phyloP scores from a whole-genome alignment of 1,139 yeast species.

The Candida sanyaensis region DNA sequence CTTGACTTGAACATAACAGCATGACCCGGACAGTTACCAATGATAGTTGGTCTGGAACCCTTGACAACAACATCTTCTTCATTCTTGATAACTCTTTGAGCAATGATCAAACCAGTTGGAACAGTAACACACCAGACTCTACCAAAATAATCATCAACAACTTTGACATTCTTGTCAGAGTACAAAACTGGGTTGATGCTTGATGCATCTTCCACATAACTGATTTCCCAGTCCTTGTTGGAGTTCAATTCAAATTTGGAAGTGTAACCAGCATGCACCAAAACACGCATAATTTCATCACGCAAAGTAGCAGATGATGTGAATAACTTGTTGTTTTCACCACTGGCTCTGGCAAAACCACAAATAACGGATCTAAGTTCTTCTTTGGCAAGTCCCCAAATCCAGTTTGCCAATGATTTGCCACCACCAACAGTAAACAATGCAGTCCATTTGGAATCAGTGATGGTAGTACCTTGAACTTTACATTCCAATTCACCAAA shows the following conservation, averaged over 20 bases:
- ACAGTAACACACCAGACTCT: constrained; percentile 9
- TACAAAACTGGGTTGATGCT: neutral
- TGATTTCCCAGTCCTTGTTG: neutral
- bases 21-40: constrained; percentile 82
- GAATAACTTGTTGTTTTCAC: neutral
- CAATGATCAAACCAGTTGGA: constrained; percentile 7
- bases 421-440: neutral
- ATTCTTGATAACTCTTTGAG: constrained; percentile 70
- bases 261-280: constrained; percentile 2
- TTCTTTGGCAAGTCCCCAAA: neutral
- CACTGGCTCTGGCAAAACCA: neutral
- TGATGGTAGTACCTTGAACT: neutral
- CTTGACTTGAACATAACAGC: constrained; percentile 84
- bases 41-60: neutral
- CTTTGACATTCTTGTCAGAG: neutral
- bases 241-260: neutral
- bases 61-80: neutral
- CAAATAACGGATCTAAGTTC: neutral
- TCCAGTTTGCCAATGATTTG: neutral
- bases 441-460: neutral
- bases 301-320: neutral
- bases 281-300: neutral
- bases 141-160: constrained; percentile 3
- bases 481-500: neutral
- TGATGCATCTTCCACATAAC: neutral